phyloP scores from a whole-genome alignment of 2,329 filamentous ascomycete species.

The Hymenoscyphus linearis region DNA sequence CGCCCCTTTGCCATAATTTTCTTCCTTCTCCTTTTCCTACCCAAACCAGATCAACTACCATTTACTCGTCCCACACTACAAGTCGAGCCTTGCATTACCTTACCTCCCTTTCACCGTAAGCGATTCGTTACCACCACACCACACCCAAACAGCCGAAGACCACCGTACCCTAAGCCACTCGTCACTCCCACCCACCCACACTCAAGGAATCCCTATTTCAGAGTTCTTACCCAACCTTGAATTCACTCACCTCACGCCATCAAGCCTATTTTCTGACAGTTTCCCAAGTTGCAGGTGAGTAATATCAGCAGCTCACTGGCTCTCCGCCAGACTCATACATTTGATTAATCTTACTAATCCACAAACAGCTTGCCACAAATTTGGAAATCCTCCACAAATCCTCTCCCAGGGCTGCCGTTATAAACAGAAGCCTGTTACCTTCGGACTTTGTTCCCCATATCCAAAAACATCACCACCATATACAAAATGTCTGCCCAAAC shows the following conservation, averaged over 20 bases:
- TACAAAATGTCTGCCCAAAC: conserved; percentile 29
- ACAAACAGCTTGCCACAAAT: conserved; percentile 2
- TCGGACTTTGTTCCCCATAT: neutral
- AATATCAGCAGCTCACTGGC: neutral
- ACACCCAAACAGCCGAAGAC: neutral
- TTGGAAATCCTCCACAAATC: neutral
- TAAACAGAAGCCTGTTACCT: neutral
- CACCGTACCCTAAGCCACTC: neutral
- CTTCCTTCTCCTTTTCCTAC: conserved; percentile 1
- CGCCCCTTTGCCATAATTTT: conserved; percentile 1
- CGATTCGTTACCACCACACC: neutral
- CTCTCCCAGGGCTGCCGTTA: neutral
- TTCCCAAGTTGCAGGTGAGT: conserved; percentile 2
- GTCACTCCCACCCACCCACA: neutral
- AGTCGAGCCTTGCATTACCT: neutral
- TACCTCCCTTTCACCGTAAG: neutral
- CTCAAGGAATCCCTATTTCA: neutral
- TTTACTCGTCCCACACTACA: neutral
- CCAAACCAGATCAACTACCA: neutral
- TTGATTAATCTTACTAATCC: conserved; percentile 1
- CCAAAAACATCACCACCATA: neutral
- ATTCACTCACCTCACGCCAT: neutral
- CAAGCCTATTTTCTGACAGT: neutral
- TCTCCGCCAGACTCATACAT: neutral
- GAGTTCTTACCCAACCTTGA: neutral